A percentile compares a stretch with the other conserved stretches of the same genome.
phyloP scores from a whole-genome alignment of 129 eudicot species.

The Oenanthe sinensis region DNA sequence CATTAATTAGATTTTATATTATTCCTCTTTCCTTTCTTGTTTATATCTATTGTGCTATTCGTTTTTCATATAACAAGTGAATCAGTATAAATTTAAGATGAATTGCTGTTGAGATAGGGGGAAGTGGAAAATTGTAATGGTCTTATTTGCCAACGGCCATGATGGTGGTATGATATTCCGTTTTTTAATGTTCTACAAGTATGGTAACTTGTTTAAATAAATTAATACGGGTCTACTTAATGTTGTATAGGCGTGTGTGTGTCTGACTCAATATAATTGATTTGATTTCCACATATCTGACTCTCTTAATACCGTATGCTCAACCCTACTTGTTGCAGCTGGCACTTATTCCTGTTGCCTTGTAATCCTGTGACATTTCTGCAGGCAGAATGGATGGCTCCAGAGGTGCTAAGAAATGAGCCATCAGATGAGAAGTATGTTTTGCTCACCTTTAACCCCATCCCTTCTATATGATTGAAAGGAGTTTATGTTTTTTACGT shows the following conservation, averaged over 20 bases:
- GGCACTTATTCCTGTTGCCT: not conserved
- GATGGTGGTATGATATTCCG: not conserved
- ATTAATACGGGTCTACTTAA: not conserved
- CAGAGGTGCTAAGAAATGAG: conserved; percentile 91
- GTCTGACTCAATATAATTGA: not conserved
- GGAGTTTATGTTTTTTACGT: not conserved
- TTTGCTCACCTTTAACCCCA: not conserved
- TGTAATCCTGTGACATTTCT: conserved; percentile 18
- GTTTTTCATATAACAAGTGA: not conserved
- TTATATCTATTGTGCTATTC: not conserved
- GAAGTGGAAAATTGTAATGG: not conserved
- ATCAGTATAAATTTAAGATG: not conserved
- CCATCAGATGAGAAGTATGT: conserved; percentile 93
- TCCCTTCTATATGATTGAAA: not conserved
- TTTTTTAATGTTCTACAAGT: not conserved
- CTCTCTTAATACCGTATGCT: not conserved
- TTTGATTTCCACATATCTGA: not conserved
- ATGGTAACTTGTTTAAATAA: not conserved
- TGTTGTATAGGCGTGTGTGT: not conserved
- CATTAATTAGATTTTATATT: not conserved
- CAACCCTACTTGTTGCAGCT: not conserved
- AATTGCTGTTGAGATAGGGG: not conserved
- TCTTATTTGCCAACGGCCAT: not conserved
- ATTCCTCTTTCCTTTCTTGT: not conserved
- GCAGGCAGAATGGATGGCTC: conserved; percentile 99